Evolutionary conservation across 225 moss, liverwort and hornwort genomes (phyloP).

Genomic region (Pleurozium schreberi): DNA sequence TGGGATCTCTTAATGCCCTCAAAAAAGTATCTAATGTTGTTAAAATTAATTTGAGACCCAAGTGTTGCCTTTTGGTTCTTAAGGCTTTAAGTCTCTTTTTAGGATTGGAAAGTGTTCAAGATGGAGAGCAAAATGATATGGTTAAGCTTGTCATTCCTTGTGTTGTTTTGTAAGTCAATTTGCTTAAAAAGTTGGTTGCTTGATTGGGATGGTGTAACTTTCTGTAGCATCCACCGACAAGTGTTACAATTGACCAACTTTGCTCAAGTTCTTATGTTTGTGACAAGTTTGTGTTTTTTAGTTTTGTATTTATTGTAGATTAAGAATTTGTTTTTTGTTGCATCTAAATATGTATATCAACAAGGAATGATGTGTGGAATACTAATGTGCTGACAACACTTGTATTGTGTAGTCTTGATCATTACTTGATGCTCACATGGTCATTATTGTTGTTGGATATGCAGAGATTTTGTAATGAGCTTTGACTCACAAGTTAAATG

Average conservation of each 20-base stretch:
- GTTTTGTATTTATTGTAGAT: neutral
- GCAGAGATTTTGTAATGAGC: fast-evolving
- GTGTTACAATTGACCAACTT: neutral
- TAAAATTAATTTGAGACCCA: too few relatives aligned
- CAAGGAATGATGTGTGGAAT: neutral
- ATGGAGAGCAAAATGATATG: neutral
- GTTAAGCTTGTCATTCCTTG: neutral
- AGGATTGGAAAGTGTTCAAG: too few relatives aligned
- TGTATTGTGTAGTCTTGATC: fast-evolving
- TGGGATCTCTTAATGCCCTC: too few relatives aligned
- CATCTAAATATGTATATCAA: neutral
- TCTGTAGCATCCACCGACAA: neutral
- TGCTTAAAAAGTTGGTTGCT: neutral
- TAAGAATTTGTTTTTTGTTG: too few relatives aligned
- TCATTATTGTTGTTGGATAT: fast-evolving
- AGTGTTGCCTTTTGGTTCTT: too few relatives aligned
- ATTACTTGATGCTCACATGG: neutral
- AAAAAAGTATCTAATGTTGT: too few relatives aligned
- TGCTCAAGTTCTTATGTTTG: neutral
- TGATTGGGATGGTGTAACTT: neutral
- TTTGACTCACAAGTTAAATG: neutral
- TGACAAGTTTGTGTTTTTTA: neutral
- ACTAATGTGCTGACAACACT: too few relatives aligned
- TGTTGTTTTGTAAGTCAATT: neutral
- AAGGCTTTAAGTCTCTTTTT: too few relatives aligned